phyloP scores from a whole-genome alignment of 2,329 filamentous ascomycete genomes.

The Apiospora marii region DNA sequence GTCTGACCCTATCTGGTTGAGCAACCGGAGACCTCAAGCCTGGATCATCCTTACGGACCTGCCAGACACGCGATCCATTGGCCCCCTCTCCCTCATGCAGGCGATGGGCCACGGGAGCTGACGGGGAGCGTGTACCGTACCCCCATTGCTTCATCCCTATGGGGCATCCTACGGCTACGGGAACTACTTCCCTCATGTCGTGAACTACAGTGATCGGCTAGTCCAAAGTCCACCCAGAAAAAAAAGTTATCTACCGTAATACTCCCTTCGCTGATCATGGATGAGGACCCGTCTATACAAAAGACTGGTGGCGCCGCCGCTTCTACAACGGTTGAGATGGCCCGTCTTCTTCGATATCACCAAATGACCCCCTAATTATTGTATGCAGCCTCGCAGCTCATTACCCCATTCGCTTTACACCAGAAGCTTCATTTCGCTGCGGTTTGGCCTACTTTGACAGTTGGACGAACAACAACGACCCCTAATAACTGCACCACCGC shows the following conservation, averaged over 20 bases:
- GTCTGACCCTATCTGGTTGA: not conserved
- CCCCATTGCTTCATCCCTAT: slow-evolving; percentile 7
- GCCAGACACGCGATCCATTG: slow-evolving; percentile 9
- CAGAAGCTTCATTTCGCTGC: not conserved
- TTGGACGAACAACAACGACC: slow-evolving; percentile 4
- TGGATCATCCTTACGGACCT: slow-evolving; percentile 7
- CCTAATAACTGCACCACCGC: slow-evolving; percentile 23
- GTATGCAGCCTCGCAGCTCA: slow-evolving; percentile 7
- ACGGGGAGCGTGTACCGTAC: not conserved
- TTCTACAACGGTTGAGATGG: not conserved
- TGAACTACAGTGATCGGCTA: slow-evolving; percentile 14
- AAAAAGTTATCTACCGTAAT: slow-evolving; percentile 14
- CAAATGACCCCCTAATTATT: slow-evolving; percentile 10
- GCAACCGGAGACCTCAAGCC: not conserved
- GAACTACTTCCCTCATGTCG: slow-evolving; percentile 10
- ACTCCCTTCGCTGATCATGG: slow-evolving; percentile 1
- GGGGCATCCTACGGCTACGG: slow-evolving; percentile 8
- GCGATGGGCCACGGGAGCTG: slow-evolving; percentile 6
- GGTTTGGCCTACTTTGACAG: slow-evolving; percentile 17
- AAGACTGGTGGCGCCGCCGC: slow-evolving; percentile 22
- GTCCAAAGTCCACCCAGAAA: not conserved
- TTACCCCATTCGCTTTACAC: slow-evolving; percentile 24
- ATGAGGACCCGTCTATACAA: slow-evolving; percentile 17
- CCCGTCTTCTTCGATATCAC: slow-evolving; percentile 13
- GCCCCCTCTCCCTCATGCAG: not conserved